Evolutionary conservation across 108 stramenopile genomes (phyloP).

Genomic region (Craspedostauros australis): DNA sequence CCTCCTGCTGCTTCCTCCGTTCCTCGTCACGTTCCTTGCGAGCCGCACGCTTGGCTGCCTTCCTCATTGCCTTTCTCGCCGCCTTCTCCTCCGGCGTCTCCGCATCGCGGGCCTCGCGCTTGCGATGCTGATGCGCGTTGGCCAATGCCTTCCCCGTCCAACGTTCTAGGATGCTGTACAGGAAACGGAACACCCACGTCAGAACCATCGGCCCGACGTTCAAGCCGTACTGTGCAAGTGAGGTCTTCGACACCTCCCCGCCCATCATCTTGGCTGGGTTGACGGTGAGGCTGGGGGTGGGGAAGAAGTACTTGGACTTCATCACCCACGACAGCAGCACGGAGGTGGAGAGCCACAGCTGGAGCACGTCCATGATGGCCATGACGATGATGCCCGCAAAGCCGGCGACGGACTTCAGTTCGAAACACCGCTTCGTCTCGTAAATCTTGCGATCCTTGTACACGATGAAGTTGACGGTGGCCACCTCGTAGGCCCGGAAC

Average conservation of each 20-base stretch:
- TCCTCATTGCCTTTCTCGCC: slow-evolving; percentile 26
- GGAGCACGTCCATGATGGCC: slow-evolving; percentile 52
- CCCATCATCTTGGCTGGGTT: slow-evolving; percentile 72
- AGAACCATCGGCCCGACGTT: slow-evolving; percentile 84
- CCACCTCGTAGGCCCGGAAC: slow-evolving; percentile 49
- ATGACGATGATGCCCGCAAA: slow-evolving; percentile 58
- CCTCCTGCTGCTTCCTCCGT: slow-evolving; percentile 11
- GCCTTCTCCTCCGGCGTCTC: slow-evolving; percentile 30
- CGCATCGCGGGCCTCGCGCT: slow-evolving; percentile 15
- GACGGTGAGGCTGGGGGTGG: slow-evolving; percentile 59
- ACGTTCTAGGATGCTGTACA: slow-evolving; percentile 45
- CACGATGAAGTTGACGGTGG: slow-evolving; percentile 70
- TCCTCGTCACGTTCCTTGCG: slow-evolving; percentile 16
- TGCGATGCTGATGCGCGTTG: slow-evolving; percentile 38
- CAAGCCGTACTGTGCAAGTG: slow-evolving; percentile 56
- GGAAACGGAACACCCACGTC: slow-evolving; percentile 70
- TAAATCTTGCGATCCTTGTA: slow-evolving; percentile 68
- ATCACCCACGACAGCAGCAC: slow-evolving; percentile 72
- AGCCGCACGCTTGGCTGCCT: slow-evolving; percentile 25
- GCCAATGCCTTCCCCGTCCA: slow-evolving; percentile 64
- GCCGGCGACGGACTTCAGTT: slow-evolving; percentile 44
- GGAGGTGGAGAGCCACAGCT: slow-evolving; percentile 67
- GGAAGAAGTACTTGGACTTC: slow-evolving; percentile 72
- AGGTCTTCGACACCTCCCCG: slow-evolving; percentile 33
- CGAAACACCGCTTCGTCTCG: slow-evolving; percentile 56